Base-by-base conservation (phyloP, 1,139 yeast species). In the Spathaspora sp. region DNA sequence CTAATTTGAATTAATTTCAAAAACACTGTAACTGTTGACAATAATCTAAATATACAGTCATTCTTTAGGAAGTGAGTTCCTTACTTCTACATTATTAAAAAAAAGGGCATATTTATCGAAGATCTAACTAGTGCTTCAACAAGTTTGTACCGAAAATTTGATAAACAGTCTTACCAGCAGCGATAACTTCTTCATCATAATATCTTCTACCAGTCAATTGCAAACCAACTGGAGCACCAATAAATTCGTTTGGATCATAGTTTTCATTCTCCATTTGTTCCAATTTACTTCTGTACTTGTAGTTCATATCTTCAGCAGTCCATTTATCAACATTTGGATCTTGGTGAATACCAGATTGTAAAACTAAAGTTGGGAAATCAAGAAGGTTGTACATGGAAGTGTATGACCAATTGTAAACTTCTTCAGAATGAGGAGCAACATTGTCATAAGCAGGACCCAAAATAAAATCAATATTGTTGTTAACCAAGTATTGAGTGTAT, bases 401-500 rank as follows among this genome's bases (percentile, higher is more conserved):
- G 67, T 85, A 86, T 3, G 89, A 84, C 93, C 93, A 86, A 64
- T 84, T 84, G 60, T 77, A 79, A 11, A 86, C 78, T 45, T 79
- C 76, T 41, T 80, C 83, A 15, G 84, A 81, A 43, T 75, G 78
- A 17, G 91, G 89, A 4, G 95, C 90, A 45, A 84, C 86, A 49
- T 86, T 86, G 49, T 79, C 80, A 59, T 84, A 82, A 5, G 82
- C 74, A 42, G 95, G 95, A 44, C 84, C 73, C 43, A 88, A 65
- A 47, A 87, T 73, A 57, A 84, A 81, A 58, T 87, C 95, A 43
- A 86, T 77, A 40, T 80, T 78, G 54, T 82, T 74, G 15, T 75
- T 64, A 49, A 78, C 69, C 58, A 83, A 70, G 58, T 66, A 77
- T 41, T 75, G 72, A 45, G 74, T 68, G 60, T 83, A 82, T 46